Evolutionary conservation across 495 filamentous ascomycete species (phyloP), one percentile per base, ranked within the genome.

Genomic region (Aspergillus avenaceus): DNA sequence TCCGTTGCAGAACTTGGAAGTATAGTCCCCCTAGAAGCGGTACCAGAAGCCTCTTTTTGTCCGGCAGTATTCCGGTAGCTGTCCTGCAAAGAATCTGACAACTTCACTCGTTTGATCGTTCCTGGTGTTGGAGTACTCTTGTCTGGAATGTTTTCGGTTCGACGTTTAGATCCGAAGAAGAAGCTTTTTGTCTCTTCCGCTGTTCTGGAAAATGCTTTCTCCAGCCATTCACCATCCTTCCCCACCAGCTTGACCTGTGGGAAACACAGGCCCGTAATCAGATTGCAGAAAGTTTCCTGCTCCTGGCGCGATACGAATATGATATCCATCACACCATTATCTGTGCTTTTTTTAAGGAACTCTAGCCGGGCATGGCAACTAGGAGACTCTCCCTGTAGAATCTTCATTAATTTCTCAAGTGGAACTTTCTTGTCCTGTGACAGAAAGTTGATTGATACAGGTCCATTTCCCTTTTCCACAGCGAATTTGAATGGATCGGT

Each of bases 301-400:
- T 58, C 62, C 26, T 54, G 34, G 21, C 43, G 27, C 12, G 27
- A 50, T 6, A 28, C 47, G 34, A 77, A 57, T 38, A 78, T 67
- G 19, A 78, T 56, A 32, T 78, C 71, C 6, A 77, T 25, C 12
- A 41, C 43, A 5, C 56, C 54, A 42, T 54, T 56, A 5, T 50
- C 24, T 9, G 25, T 47, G 8, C 55, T 53, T 14, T 42, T 49
- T 26, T 62, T 66, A 2, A 62, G 64, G 16, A 71, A 56, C 18
- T 55, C 38, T 8, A 78, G 56, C 4, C 65, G 63, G 24, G 73
- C 31, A 53, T 74, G 76, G 0, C 47, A 47, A 32, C 72, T 71
- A 0, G 52, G 12, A 1, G 41, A 19, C 4, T 54, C 26, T 27
- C 69, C 71, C n/a, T 56, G 11, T 2, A 46, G 0, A 32, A 61